Percentiles rank a stretch among this genome's conserved stretches.
These are phyloP conservation scores for Chloris gayana DNA, from an alignment of 176 grass and related monocot genomes.

Conservation along the genomic window DNA sequence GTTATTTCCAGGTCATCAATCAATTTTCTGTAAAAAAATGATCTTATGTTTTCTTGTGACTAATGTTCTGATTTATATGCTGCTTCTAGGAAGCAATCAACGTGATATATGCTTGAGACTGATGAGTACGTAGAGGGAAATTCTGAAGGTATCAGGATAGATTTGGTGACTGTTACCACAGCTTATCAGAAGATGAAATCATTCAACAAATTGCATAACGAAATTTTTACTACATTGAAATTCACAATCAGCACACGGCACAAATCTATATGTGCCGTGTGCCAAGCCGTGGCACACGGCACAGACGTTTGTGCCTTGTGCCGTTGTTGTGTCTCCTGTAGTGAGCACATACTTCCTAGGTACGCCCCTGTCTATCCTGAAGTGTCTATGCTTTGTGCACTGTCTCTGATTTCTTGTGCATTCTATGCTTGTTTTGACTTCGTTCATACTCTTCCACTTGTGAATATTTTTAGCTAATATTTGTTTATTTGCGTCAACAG, in stretches of 20 bases:
- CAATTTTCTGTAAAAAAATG: slow-evolving; percentile 11
- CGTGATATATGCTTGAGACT: slow-evolving; percentile 87
- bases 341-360: slow-evolving; percentile 97
- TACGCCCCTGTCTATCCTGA: slow-evolving; percentile 20
- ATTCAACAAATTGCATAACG: slow-evolving; percentile 78
- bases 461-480: slow-evolving; percentile 17
- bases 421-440: background rate
- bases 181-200: slow-evolving; percentile 94
- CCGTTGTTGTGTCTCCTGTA: too few species aligned
- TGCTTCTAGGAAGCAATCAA: slow-evolving; percentile 86
- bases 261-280: too few species aligned
- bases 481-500: slow-evolving; percentile 51
- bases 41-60: slow-evolving; percentile 24
- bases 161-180: slow-evolving; percentile 70
- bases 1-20: slow-evolving; percentile 92
- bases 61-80: slow-evolving; percentile 40
- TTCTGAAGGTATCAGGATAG: slow-evolving; percentile 64
- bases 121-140: slow-evolving; percentile 78
- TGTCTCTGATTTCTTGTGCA: background rate
- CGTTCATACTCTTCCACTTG: background rate
- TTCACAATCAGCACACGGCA: slow-evolving; percentile 96
- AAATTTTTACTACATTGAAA: slow-evolving; percentile 99
- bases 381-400: background rate
- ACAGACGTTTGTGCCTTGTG: too few species aligned
- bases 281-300: too few species aligned